Conservation (phyloP, 2,329 filamentous ascomycete species). For the Mariannaea sp. region DNA sequence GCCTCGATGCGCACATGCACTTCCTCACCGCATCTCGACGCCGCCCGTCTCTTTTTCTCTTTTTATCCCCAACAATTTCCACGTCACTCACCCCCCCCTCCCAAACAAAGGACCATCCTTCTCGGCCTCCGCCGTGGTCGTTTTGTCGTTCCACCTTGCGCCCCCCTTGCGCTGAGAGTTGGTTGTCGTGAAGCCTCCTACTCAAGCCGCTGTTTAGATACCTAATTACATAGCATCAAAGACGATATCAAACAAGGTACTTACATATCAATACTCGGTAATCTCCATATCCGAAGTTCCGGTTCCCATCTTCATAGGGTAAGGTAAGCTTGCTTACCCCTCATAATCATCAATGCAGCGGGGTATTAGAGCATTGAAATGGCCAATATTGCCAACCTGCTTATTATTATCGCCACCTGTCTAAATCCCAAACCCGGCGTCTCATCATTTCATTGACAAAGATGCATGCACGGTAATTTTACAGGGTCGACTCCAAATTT, state of each 20-base stretch:
- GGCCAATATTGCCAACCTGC: no score
- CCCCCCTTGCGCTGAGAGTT: no score
- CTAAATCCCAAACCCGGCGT: no score
- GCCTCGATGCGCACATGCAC: conserved; percentile 24
- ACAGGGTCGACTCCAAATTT: no score
- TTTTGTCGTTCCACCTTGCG: conserved; percentile 7
- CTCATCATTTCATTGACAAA: no score
- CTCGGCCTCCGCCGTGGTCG: conserved; percentile 3
- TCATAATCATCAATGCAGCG: no score
- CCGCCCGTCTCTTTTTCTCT: conserved; percentile 20
- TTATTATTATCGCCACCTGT: no score
- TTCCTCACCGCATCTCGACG: conserved; percentile 33
- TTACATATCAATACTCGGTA: conserved; percentile 1
- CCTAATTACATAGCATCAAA: no score
- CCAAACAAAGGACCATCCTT: conserved; percentile 1
- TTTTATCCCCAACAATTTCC: conserved; percentile 28
- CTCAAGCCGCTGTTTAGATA: no score
- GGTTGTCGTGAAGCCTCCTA: neutral
- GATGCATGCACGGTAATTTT: no score
- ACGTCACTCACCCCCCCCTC: conserved; percentile 18
- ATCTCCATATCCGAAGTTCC: neutral
- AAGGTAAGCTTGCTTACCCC: neutral
- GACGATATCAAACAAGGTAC: no score
- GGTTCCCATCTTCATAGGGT: neutral
- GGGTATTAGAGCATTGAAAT: no score